Evolutionary conservation across 257 asterid genomes (phyloP), one percentile per base, ranked within the genome.

Genomic region (Jaltomata sinuosa): DNA sequence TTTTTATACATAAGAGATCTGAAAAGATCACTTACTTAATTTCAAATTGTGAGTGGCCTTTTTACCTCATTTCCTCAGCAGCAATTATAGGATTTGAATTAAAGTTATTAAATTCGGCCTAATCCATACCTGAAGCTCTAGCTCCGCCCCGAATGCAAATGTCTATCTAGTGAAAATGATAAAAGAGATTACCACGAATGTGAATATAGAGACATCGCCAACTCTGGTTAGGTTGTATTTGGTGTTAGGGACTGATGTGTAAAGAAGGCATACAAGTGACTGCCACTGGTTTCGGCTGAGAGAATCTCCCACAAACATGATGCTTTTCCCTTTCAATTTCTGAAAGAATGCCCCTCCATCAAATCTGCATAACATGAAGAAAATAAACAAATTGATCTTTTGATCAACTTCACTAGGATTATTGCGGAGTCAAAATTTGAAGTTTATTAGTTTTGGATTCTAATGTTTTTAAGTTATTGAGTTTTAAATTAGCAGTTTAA

Each of bases 291-390:
- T 88, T 84, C 92, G 76, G 14, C 90, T 89, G 6, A 89, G 47
- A 81, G 92, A 89, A 80, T 89, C 92, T 12, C 92, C 92, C 2
- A 87, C 87, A 34, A 89, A 89, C 86, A 89, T 87, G 0, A 89
- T 83, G 49, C 85, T 86, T 81, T 89, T 89, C 25, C 90, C 90
- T 83, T 79, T 76, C 2, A 86, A 86, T 54, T 84, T 86, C 53
- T 86, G 65, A 86, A 89, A 68, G 45, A 89, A 84, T 31, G 77
- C 57, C 1, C 12, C 84, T 27, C 92, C 92, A 82, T 89, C 81
- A 52, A 89, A 89, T 29, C 90, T 89, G 84, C 86, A 82, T 47
- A 6, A 40, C 3, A 34, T 5, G 1, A 34, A 11, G 12, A 62
- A 14, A 27, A 1, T 1, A 27, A 57, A 15, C 9, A 57, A 11